Conservation (phyloP, 2,329 filamentous ascomycete genomes). For the Helminthosporium solani region DNA sequence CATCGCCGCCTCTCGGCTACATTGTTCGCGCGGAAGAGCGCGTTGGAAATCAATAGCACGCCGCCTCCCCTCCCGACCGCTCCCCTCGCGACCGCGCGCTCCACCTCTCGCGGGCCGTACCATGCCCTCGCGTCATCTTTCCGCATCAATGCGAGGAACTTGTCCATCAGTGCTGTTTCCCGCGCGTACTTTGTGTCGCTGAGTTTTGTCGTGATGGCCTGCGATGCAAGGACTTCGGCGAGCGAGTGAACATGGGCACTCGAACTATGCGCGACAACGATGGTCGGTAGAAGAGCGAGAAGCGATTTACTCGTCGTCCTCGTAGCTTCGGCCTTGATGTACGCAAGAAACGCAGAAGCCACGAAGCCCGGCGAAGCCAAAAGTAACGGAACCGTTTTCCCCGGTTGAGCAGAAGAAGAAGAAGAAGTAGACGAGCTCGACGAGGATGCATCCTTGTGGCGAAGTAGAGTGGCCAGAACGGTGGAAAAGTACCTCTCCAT, state of each 20-base stretch:
- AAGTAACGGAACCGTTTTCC: slow-evolving; percentile 61
- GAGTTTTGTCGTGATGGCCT: slow-evolving; percentile 73
- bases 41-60: slow-evolving; percentile 81
- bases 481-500: slow-evolving; percentile 77
- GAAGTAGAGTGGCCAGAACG: slow-evolving; percentile 70
- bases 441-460: slow-evolving; percentile 69
- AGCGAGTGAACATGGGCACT: slow-evolving; percentile 85
- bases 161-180: slow-evolving; percentile 82
- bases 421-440: slow-evolving; percentile 30
- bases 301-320: slow-evolving; percentile 73
- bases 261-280: slow-evolving; percentile 76
- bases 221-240: slow-evolving; percentile 80
- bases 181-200: slow-evolving; percentile 84
- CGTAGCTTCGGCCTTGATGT: slow-evolving; percentile 63
- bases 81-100: slow-evolving; percentile 79
- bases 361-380: slow-evolving; percentile 89
- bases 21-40: slow-evolving; percentile 80
- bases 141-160: slow-evolving; percentile 74
- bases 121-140: slow-evolving; percentile 85
- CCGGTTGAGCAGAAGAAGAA: slow-evolving; percentile 3
- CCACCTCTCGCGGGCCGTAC: slow-evolving; percentile 83
- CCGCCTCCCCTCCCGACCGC: slow-evolving; percentile 86
- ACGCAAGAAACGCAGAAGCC: slow-evolving; percentile 76
- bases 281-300: slow-evolving; percentile 60
- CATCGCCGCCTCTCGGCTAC: slow-evolving; percentile 75